Evolutionary conservation across 2,329 filamentous ascomycete species (phyloP).

Genomic region (Trichoderma sp.): DNA sequence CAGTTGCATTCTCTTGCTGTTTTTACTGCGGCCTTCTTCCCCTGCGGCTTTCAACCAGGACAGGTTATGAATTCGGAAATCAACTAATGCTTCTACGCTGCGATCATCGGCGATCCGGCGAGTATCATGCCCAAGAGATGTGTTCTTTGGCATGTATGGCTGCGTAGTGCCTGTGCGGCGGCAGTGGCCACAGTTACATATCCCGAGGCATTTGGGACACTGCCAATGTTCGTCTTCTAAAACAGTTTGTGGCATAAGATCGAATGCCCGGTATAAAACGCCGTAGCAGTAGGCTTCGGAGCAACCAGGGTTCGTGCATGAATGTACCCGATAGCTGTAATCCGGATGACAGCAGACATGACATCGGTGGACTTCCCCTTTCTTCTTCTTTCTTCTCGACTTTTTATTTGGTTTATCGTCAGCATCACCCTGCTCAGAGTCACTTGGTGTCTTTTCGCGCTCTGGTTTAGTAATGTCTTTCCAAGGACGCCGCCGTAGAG

Average conservation of each 20-base stretch:
- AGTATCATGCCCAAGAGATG: constrained; percentile 87
- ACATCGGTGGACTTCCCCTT: constrained; percentile 62
- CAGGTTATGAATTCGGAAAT: constrained; percentile 87
- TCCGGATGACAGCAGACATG: constrained; percentile 84
- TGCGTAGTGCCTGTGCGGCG: constrained; percentile 64
- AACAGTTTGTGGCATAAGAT: constrained; percentile 79
- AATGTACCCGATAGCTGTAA: constrained; percentile 79
- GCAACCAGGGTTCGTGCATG: constrained; percentile 71
- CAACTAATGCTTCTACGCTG: constrained; percentile 86
- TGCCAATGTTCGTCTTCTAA: constrained; percentile 83
- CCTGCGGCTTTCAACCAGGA: constrained; percentile 70
- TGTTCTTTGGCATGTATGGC: constrained; percentile 85
- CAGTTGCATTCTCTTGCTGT: constrained; percentile 59
- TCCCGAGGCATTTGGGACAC: constrained; percentile 81
- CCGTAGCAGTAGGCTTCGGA: constrained; percentile 85
- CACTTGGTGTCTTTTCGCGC: constrained; percentile 47
- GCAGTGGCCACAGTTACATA: constrained; percentile 86
- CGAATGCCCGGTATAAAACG: constrained; percentile 87
- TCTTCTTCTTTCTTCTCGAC: constrained; percentile 55
- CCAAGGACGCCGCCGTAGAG: constrained; percentile 77
- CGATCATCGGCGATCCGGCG: constrained; percentile 85
- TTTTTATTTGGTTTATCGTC: constrained; percentile 62
- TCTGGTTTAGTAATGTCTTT: constrained; percentile 72
- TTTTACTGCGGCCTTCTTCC: constrained; percentile 58
- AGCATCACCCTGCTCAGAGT: constrained; percentile 62